phyloP scores from a whole-genome alignment of 192 early-diverging fungal genomes.

The Kappamyces sp. region DNA sequence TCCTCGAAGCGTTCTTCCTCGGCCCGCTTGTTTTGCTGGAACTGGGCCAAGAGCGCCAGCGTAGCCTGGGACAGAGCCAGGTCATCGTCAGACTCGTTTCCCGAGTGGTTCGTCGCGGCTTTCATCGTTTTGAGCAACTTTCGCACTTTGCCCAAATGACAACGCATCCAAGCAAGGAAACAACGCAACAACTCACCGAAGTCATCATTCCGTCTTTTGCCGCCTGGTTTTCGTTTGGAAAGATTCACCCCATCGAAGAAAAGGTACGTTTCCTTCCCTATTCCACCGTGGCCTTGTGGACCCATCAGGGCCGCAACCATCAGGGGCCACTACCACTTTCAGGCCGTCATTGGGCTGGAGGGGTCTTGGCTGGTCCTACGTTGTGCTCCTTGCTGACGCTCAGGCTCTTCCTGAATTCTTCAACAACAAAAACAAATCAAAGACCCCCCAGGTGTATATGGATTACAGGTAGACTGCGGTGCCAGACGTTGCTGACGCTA shows the following conservation, averaged over 20 bases:
- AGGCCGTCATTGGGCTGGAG: background rate
- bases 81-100: too few relatives aligned
- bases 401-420: conserved; percentile 92
- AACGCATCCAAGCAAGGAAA: too few relatives aligned
- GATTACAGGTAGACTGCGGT: conserved; percentile 40
- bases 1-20: too few relatives aligned
- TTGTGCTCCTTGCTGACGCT: too few relatives aligned
- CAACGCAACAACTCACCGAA: conserved; percentile 21
- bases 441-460: conserved; percentile 86
- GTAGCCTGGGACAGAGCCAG: too few relatives aligned
- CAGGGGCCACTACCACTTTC: background rate
- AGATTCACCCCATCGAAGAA: conserved; percentile 81
- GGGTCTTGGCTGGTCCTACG: background rate
- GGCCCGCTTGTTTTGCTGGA: too few relatives aligned
- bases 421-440: conserved; percentile 83
- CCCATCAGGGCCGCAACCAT: background rate
- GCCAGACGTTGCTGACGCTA: too few relatives aligned
- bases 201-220: conserved; percentile 76
- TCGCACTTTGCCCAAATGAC: too few relatives aligned
- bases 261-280: conserved; percentile 17
- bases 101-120: too few relatives aligned
- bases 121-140: too few relatives aligned
- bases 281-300: background rate
- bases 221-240: conserved; percentile 82
- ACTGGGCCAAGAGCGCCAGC: too few relatives aligned